These are phyloP conservation scores for Vicia sativa DNA, from an alignment of 306 rosid species.

Conservation along the genomic window DNA sequence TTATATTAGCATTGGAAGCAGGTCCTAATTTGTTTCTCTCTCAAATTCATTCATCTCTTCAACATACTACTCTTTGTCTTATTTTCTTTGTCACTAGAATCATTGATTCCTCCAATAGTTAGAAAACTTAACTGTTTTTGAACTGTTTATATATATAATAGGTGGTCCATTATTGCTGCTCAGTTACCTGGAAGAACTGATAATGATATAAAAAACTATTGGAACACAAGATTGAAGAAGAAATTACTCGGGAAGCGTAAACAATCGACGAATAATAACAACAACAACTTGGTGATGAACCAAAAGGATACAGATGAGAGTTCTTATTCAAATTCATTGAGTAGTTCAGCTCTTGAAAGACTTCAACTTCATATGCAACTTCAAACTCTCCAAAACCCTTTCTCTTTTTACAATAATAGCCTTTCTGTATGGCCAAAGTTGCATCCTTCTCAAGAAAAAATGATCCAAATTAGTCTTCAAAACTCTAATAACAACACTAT, in stretches of 20 bases:
- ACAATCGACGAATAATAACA: constrained; percentile 44
- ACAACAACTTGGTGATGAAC: constrained; percentile 13
- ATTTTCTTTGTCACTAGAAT: constrained; percentile 50
- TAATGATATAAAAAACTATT: constrained; percentile 93
- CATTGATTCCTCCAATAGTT: constrained; percentile 31
- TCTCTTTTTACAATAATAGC: constrained; percentile 58
- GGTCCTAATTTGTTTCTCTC: constrained; percentile 48
- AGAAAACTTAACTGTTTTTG: neutral
- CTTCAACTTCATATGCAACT: constrained; percentile 97
- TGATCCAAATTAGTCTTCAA: constrained; percentile 44
- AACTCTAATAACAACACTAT: constrained; percentile 31
- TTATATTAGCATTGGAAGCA: constrained; percentile 99
- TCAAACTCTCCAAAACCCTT: constrained; percentile 79
- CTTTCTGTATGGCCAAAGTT: constrained; percentile 74
- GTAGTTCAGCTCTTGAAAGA: constrained; percentile 88
- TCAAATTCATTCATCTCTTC: constrained; percentile 22
- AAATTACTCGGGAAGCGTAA: constrained; percentile 85
- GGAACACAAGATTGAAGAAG: constrained; percentile 96
- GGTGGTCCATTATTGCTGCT: constrained; percentile 99
- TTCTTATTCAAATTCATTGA: constrained; percentile 50
- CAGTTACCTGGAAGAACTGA: constrained; percentile 99
- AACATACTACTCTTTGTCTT: constrained; percentile 55
- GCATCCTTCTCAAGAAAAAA: constrained; percentile 78
- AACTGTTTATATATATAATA: constrained; percentile 21
- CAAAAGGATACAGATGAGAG: constrained; percentile 43